A percentile compares a stretch with the other conserved stretches of the same genome.
Evolutionary conservation across 257 asterid genomes (phyloP).

Genomic region (Striga asiatica): DNA sequence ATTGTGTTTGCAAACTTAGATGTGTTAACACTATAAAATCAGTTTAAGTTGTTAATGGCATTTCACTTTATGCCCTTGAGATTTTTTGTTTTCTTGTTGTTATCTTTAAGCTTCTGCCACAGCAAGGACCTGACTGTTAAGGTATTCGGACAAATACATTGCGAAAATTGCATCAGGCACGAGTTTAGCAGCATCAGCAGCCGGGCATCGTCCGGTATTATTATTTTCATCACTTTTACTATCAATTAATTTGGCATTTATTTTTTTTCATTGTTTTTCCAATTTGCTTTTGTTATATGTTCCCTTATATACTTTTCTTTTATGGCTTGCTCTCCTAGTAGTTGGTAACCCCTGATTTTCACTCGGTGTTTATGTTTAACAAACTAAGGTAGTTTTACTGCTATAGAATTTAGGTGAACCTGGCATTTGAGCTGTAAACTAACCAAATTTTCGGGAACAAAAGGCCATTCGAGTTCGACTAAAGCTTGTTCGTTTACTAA

Average conservation of each 20-base stretch:
- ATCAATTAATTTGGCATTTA: background rate
- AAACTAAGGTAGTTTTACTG: no score
- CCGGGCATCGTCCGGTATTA: slow-evolving; percentile 16
- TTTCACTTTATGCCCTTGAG: slow-evolving; percentile 14
- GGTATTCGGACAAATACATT: slow-evolving; percentile 28
- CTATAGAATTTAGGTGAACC: no score
- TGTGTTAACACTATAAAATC: background rate
- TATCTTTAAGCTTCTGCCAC: slow-evolving; percentile 15
- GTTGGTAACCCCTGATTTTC: no score
- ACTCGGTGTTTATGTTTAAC: no score
- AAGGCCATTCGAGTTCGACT: no score
- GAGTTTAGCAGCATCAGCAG: slow-evolving; percentile 19
- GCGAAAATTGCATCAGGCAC: slow-evolving; percentile 25
- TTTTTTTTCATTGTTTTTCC: background rate
- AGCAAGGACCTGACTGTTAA: slow-evolving; percentile 22
- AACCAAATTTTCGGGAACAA: no score
- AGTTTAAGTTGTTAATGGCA: slow-evolving; percentile 16
- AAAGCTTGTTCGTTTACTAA: no score
- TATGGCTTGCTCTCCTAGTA: no score
- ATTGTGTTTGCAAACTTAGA: background rate
- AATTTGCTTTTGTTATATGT: no score
- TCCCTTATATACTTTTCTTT: background rate
- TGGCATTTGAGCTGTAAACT: no score
- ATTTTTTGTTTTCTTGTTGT: slow-evolving; percentile 9
- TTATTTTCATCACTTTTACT: background rate